These are phyloP conservation scores for Sequoia sempervirens DNA, from an alignment of 75 land plant species.

Conservation along the genomic window DNA sequence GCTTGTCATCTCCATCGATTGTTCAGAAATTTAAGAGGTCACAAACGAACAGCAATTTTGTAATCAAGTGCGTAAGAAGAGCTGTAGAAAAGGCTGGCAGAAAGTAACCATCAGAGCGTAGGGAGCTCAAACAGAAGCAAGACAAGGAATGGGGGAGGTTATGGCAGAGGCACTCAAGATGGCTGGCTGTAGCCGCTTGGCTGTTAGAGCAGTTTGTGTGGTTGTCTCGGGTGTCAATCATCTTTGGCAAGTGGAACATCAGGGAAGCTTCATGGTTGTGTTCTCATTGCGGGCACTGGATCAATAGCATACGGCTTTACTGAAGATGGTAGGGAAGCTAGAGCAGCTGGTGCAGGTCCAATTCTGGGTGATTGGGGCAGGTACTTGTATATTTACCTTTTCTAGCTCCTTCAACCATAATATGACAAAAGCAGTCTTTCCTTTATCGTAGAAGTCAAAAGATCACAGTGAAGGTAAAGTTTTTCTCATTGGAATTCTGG, in stretches of 20 bases:
- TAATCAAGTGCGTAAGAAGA: constrained; percentile 40
- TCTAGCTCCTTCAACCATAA: background rate
- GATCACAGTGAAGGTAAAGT: background rate
- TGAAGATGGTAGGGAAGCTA: constrained; percentile 71
- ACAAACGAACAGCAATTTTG: background rate
- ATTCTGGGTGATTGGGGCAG: constrained; percentile 96
- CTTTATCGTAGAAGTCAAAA: background rate
- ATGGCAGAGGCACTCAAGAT: constrained; percentile 70
- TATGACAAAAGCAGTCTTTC: background rate
- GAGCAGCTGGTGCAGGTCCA: constrained; percentile 92
- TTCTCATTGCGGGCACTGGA: constrained; percentile 89
- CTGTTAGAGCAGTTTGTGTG: constrained; percentile 80
- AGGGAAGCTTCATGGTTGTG: constrained; percentile 94
- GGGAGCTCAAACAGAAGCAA: constrained; percentile 66
- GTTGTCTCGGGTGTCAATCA: constrained; percentile 83
- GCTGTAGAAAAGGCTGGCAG: constrained; percentile 32
- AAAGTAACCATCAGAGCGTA: constrained; percentile 74
- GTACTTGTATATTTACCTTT: constrained; percentile 26
- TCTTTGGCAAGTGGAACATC: constrained; percentile 89
- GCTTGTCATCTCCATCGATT: background rate
- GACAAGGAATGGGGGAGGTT: constrained; percentile 60
- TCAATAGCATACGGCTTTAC: constrained; percentile 80
- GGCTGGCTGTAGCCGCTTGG: constrained; percentile 40
- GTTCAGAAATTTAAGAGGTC: background rate
- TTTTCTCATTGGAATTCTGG: background rate